Base-by-base conservation (phyloP, 192 early-diverging fungal genomes). In the Umbelopsis ramanniana region DNA sequence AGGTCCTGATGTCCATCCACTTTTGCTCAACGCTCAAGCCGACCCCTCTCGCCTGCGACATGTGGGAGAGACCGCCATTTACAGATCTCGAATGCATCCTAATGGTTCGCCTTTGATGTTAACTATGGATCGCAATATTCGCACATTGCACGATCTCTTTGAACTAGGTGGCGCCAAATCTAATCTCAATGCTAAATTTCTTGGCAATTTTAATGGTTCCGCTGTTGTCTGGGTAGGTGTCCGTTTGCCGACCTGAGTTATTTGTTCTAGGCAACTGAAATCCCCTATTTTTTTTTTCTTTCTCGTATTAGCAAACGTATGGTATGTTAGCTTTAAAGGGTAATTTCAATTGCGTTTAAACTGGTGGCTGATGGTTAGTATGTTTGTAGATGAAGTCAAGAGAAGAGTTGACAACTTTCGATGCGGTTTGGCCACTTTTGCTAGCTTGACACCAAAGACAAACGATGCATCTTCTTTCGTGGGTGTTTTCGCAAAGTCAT, bases 1-100 rank as follows among this genome's bases (percentile, higher is more conserved):
- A 21, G 81, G 73, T 26, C 81, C 87, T 33, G 89, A 90, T 52
- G 77, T 90, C 15, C 89, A 90, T 54, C 89, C 89, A 6, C 72
- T 89, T 10, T 54, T 89, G 26, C 82, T 90, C 5, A 72, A 82
- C 33, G 73, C 84, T 26, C 89, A 90, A 55, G 76, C 86, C 0
- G 79, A 85, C 37, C 74, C 83, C 6, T 76, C 86, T 8, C 76
- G 72, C 26, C 66, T 88, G 23, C 72, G 87, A 29, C 77, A 84
- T 72, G 74, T 84, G 9, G 78, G 76, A 6, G 89, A 90, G 52
- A 81, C 83, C 2, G 81, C 79, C 9, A 76, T 88, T 38, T 86
- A 90, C 54, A 79, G 85, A 19, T 81, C 86, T 3, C 79, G 78
- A 23, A 74, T 69, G 63, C 72, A 81, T 37, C 78, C 83, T 26